phyloP scores from a whole-genome alignment of 2,329 filamentous ascomycete species.

The Cytospora mali region DNA sequence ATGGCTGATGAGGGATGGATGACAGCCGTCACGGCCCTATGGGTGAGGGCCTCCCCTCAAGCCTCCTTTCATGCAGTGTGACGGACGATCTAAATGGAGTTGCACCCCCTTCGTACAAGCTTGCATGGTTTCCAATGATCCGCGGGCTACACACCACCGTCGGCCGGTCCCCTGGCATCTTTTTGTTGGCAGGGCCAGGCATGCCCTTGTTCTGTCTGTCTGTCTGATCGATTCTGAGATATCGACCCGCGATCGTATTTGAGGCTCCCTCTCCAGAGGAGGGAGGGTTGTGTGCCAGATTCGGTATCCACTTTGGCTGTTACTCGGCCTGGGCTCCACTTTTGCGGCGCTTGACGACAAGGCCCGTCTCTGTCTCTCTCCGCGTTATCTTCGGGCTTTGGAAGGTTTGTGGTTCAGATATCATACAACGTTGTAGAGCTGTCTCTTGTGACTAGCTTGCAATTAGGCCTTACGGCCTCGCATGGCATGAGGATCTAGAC shows the following conservation, averaged over 20 bases:
- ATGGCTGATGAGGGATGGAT: not conserved
- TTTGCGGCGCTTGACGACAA: not conserved
- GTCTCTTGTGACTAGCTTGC: too few species aligned
- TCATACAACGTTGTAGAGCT: too few species aligned
- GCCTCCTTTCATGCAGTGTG: constrained; percentile 10
- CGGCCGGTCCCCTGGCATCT: not conserved
- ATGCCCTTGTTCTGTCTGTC: not conserved
- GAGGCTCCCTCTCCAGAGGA: not conserved
- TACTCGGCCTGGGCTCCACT: not conserved
- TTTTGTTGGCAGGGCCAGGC: too few species aligned
- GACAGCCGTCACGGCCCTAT: not conserved
- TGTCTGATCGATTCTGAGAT: too few species aligned
- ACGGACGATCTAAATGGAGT: constrained; percentile 1
- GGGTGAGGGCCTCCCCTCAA: constrained; percentile 4
- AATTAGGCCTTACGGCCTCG: not conserved
- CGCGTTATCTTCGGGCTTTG: not conserved
- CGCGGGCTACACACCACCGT: not conserved
- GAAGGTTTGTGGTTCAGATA: too few species aligned
- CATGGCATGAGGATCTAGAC: too few species aligned
- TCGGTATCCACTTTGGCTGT: too few species aligned
- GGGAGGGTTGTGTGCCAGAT: too few species aligned
- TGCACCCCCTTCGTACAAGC: not conserved
- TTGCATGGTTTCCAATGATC: not conserved
- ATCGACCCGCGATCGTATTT: not conserved
- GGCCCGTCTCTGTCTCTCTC: not conserved